These are phyloP conservation scores for Canavalia gladiata DNA, from an alignment of 306 rosid genomes.

Conservation along the genomic window DNA sequence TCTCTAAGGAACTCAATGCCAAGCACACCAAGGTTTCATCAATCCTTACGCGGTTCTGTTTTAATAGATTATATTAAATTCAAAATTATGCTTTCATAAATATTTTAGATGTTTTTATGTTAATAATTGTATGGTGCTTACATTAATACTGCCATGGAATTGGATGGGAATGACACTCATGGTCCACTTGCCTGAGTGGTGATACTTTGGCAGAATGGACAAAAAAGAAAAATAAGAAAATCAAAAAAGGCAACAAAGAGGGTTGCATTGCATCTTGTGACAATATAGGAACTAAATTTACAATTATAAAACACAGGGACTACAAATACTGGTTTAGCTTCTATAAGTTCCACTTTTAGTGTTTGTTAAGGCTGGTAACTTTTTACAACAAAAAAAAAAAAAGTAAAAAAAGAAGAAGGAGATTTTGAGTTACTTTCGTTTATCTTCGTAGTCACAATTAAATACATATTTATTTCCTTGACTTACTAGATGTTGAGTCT, in stretches of 20 bases:
- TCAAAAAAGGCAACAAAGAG: background rate
- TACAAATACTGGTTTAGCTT: no score
- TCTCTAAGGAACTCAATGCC: conserved; percentile 87
- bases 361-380: no score
- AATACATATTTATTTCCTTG: no score
- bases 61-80: background rate
- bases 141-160: background rate
- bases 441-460: no score
- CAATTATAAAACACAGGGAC: no score
- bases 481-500: no score
- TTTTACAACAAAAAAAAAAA: no score
- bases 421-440: no score
- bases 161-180: conserved; percentile 20
- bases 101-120: background rate
- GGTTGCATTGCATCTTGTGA: background rate
- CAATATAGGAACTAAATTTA: background rate
- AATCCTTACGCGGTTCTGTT: background rate
- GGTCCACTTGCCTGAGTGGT: conserved; percentile 1
- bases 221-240: no score
- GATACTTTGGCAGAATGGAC: background rate
- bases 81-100: background rate
- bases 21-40: conserved; percentile 75
- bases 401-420: no score
- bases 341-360: no score
- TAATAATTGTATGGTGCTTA: background rate